Evolutionary conservation across 164 flowering plant species (phyloP).

Genomic region (Dillenia turbinata): DNA sequence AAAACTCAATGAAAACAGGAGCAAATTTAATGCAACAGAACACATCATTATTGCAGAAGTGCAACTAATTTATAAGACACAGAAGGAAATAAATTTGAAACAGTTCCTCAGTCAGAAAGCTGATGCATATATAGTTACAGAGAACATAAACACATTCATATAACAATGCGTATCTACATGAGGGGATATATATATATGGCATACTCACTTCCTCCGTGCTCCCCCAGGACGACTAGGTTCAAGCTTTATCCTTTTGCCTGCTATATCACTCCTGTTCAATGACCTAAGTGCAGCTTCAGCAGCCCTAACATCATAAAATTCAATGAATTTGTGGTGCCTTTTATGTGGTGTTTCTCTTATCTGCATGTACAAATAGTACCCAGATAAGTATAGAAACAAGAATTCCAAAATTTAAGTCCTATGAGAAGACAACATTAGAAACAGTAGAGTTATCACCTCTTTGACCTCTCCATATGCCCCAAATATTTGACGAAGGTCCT

Average conservation of each 20-base stretch:
- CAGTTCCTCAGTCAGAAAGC: too few relatives aligned
- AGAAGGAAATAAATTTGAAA: too few relatives aligned
- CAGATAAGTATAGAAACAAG: neutral
- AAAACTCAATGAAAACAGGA: too few relatives aligned
- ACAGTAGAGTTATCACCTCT: conserved; percentile 48
- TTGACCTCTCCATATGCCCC: conserved; percentile 94
- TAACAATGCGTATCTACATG: too few relatives aligned
- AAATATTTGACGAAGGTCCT: conserved; percentile 80
- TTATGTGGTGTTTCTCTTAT: conserved; percentile 98
- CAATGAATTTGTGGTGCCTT: conserved; percentile 92
- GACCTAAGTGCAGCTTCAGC: conserved; percentile 90
- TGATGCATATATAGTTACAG: too few relatives aligned
- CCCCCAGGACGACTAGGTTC: conserved; percentile 99
- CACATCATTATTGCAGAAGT: too few relatives aligned
- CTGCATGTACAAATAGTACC: conserved; percentile 32
- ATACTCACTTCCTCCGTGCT: conserved; percentile 81
- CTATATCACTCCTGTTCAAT: conserved; percentile 91
- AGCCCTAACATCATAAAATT: conserved; percentile 95
- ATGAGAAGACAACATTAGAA: neutral
- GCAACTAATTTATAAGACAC: too few relatives aligned
- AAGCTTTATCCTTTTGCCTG: conserved; percentile 95
- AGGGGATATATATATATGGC: neutral
- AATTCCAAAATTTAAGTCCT: conserved; percentile 1
- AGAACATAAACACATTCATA: too few relatives aligned
- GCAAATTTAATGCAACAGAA: too few relatives aligned